Percentiles rank a stretch among this genome's conserved stretches.
phyloP scores from a whole-genome alignment of 2,329 filamentous ascomycete genomes.

The Dothidotthia symphoricarpi region DNA sequence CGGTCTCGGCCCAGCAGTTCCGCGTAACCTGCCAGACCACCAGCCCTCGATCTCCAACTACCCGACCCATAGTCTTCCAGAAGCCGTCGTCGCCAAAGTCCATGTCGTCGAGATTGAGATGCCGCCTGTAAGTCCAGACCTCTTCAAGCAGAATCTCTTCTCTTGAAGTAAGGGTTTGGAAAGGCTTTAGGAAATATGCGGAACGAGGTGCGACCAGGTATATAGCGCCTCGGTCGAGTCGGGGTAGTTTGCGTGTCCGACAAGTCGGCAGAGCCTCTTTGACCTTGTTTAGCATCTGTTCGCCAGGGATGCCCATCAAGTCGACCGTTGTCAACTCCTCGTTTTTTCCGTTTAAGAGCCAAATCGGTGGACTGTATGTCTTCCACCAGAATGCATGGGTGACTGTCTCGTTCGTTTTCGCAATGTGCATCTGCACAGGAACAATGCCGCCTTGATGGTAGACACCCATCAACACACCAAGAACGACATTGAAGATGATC shows the following conservation, averaged over 20 bases:
- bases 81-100: conserved; percentile 76
- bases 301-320: conserved; percentile 68
- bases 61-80: conserved; percentile 66
- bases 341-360: conserved; percentile 75
- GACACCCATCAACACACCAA: conserved; percentile 73
- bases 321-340: conserved; percentile 68
- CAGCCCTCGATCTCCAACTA: conserved; percentile 54
- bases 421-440: conserved; percentile 72
- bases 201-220: conserved; percentile 70
- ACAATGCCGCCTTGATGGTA: conserved; percentile 81
- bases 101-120: conserved; percentile 77
- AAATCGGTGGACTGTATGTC: conserved; percentile 77
- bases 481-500: conserved; percentile 66
- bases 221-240: conserved; percentile 52
- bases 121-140: conserved; percentile 65
- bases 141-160: conserved; percentile 62
- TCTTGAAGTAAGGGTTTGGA: conserved; percentile 13
- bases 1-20: conserved; percentile 34
- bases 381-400: conserved; percentile 80
- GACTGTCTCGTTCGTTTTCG: conserved; percentile 62
- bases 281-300: conserved; percentile 60
- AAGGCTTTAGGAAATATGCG: conserved; percentile 66
- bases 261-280: conserved; percentile 54
- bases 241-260: conserved; percentile 26
- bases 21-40: conserved; percentile 46